These are phyloP conservation scores for Perilla frutescens DNA, from an alignment of 257 asterid genomes.

Conservation along the genomic window DNA sequence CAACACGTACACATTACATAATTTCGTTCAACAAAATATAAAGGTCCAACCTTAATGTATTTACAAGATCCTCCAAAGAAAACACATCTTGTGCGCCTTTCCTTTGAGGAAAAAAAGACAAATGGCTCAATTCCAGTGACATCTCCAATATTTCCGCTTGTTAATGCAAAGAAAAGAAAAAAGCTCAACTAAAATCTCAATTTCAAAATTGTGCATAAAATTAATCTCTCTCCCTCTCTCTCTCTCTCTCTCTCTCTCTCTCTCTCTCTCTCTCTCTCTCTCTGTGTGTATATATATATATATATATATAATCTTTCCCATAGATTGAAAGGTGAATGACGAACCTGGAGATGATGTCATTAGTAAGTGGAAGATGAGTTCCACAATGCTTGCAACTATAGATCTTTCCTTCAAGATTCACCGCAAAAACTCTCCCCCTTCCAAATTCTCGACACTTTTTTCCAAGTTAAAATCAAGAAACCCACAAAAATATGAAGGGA, in stretches of 20 bases:
- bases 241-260: too few relatives aligned
- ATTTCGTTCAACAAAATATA: too few relatives aligned
- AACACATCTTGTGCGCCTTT: too few relatives aligned
- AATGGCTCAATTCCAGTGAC: neutral
- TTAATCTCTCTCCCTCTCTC: too few relatives aligned
- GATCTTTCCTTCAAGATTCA: conserved; percentile 80
- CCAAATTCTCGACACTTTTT: neutral
- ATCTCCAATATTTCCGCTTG: conserved; percentile 4
- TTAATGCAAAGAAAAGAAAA: neutral
- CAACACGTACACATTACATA: too few relatives aligned
- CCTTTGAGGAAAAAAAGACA: too few relatives aligned
- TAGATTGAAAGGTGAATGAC: conserved; percentile 22
- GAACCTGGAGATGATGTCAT: conserved; percentile 81
- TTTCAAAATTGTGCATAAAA: conserved; percentile 25
- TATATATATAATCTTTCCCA: conserved; percentile 17
- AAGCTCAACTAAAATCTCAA: neutral
- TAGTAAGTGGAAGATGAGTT: conserved; percentile 73
- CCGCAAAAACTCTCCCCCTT: conserved; percentile 55
- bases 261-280: too few relatives aligned
- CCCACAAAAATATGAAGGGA: neutral
- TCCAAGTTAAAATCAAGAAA: neutral
- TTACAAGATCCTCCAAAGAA: too few relatives aligned
- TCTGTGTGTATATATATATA: too few relatives aligned
- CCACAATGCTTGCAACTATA: conserved; percentile 88
- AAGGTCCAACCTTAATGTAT: too few relatives aligned